phyloP scores from a whole-genome alignment of 2,329 filamentous ascomycete species.

The Ascochyta viciae-villosae region DNA sequence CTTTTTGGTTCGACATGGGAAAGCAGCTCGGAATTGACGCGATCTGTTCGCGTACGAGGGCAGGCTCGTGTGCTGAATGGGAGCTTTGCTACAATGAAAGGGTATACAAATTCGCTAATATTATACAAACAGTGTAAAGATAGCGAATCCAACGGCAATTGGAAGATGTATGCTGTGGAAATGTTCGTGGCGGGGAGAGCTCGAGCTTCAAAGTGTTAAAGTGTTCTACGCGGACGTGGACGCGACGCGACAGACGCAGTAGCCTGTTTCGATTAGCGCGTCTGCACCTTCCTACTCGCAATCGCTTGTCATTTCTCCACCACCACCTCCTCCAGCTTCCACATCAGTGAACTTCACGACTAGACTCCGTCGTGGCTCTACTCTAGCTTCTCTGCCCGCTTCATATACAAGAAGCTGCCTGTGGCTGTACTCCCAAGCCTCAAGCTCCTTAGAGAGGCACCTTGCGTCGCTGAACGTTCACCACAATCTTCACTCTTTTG shows the following conservation, averaged over 20 bases:
- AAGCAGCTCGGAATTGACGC: neutral
- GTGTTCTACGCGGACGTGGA: conserved; percentile 5
- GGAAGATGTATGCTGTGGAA: neutral
- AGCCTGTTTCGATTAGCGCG: neutral
- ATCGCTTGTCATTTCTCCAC: neutral
- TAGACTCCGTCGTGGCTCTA: too few species aligned
- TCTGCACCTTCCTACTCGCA: neutral
- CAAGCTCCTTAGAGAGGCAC: too few species aligned
- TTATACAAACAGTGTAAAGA: neutral
- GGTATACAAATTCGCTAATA: neutral
- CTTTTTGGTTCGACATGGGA: neutral
- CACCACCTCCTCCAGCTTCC: neutral
- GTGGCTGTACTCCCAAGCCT: too few species aligned
- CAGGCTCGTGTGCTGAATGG: neutral
- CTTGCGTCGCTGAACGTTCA: too few species aligned
- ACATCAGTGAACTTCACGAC: neutral
- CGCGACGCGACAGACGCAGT: conserved; percentile 13
- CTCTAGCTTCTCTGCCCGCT: neutral
- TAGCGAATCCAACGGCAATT: neutral
- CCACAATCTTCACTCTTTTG: too few species aligned
- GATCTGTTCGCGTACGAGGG: neutral
- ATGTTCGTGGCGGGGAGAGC: conserved; percentile 20
- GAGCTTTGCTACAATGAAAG: neutral
- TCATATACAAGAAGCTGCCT: neutral
- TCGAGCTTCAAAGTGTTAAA: conserved; percentile 12